Evolutionary conservation across 2,329 filamentous ascomycete genomes (phyloP).

Genomic region (Penicillium oxalicum): DNA sequence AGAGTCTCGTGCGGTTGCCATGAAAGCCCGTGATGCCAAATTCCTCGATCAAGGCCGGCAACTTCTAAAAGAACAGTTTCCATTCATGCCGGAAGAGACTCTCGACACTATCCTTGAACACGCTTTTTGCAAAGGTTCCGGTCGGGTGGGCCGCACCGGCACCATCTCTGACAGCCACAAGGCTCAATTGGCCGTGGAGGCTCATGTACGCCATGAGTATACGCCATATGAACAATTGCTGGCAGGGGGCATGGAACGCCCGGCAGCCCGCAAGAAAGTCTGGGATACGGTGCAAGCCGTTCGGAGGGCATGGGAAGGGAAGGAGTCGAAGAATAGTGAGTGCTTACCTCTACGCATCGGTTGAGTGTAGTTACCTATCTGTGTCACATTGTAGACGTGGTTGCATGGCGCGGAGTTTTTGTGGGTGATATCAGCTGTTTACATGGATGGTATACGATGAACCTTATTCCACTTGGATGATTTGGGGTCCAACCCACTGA

Average conservation of each 20-base stretch:
- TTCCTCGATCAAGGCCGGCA: slow-evolving; percentile 21
- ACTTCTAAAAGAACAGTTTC: slow-evolving; percentile 31
- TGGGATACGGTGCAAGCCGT: slow-evolving; percentile 26
- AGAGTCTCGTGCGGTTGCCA: slow-evolving; percentile 35
- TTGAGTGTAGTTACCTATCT: background rate
- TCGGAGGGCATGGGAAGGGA: slow-evolving; percentile 28
- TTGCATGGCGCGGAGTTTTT: no score
- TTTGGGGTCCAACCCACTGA: no score
- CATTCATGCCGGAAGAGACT: slow-evolving; percentile 31
- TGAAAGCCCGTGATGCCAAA: slow-evolving; percentile 32
- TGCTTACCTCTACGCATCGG: background rate
- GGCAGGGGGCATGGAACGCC: slow-evolving; percentile 18
- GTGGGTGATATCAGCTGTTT: no score
- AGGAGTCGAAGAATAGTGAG: background rate
- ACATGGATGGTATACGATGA: no score
- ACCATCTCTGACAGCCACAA: slow-evolving; percentile 30
- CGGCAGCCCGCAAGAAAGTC: slow-evolving; percentile 28
- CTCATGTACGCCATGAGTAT: slow-evolving; percentile 40
- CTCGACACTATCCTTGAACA: slow-evolving; percentile 32
- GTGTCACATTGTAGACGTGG: no score
- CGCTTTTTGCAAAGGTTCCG: slow-evolving; percentile 38
- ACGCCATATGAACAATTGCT: slow-evolving; percentile 38
- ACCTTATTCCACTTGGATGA: no score
- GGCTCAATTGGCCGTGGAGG: slow-evolving; percentile 37
- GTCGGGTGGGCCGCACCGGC: slow-evolving; percentile 36